Evolutionary conservation across 192 early-diverging fungal species (phyloP).

Genomic region (Anaeromyces robustus): DNA sequence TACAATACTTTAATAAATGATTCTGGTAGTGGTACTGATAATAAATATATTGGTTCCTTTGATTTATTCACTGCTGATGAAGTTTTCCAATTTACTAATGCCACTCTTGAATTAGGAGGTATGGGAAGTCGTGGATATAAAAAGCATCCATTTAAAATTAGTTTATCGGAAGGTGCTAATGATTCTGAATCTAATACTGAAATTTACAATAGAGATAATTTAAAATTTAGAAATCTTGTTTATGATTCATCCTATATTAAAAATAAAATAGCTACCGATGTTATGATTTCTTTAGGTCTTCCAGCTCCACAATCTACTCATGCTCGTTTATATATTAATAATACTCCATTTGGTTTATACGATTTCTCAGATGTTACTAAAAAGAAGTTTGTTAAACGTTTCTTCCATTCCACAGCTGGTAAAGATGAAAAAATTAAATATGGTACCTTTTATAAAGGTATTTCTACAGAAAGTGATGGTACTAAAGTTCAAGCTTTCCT

Average conservation of each 20-base stretch:
- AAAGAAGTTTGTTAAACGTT: neutral
- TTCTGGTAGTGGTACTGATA: neutral
- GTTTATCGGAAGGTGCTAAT: neutral
- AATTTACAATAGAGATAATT: neutral
- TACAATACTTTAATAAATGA: neutral
- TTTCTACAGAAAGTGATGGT: neutral
- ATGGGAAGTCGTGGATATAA: neutral
- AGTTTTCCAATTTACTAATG: neutral
- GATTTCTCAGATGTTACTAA: neutral
- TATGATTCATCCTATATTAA: neutral
- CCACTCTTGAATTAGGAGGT: neutral
- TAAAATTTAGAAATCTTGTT: neutral
- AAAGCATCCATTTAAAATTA: neutral
- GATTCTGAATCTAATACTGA: neutral
- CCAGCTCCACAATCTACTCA: neutral
- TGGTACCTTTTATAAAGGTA: neutral
- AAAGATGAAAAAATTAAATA: neutral
- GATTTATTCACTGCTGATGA: neutral
- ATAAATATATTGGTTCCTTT: neutral
- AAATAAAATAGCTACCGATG: neutral
- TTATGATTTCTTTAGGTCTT: neutral
- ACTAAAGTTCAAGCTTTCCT: neutral
- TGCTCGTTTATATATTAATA: neutral
- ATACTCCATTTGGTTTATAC: neutral
- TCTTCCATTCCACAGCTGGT: neutral